phyloP scores from a whole-genome alignment of 2,329 filamentous ascomycete species.

The Penicillium sp. region DNA sequence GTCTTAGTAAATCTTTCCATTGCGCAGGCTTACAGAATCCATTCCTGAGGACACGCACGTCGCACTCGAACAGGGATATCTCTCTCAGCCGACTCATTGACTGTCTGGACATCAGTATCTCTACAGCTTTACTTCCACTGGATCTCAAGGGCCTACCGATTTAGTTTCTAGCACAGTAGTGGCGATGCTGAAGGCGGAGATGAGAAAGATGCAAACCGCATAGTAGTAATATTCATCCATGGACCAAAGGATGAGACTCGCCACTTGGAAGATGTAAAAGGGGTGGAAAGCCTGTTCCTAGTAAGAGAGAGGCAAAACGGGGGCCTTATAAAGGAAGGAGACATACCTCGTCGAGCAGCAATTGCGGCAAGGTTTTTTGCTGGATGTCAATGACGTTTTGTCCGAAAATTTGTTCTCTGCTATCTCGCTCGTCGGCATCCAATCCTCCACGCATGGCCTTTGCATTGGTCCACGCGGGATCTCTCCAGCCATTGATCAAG shows the following conservation, averaged over 20 bases:
- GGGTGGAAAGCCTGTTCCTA: slow-evolving; percentile 76
- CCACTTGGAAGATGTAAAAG: slow-evolving; percentile 97
- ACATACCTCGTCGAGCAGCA: slow-evolving; percentile 81
- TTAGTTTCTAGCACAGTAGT: slow-evolving; percentile 89
- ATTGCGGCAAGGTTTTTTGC: slow-evolving; percentile 78
- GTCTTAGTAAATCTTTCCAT: neutral
- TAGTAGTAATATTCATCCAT: slow-evolving; percentile 98
- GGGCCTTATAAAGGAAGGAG: neutral
- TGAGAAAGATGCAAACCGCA: slow-evolving; percentile 88
- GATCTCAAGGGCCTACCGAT: slow-evolving; percentile 56
- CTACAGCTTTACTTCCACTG: slow-evolving; percentile 1
- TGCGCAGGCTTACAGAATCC: slow-evolving; percentile 72
- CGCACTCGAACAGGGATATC: slow-evolving; percentile 92
- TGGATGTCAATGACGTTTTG: slow-evolving; percentile 89
- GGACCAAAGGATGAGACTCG: slow-evolving; percentile 91
- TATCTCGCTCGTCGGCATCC: slow-evolving; percentile 82
- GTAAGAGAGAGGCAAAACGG: slow-evolving; percentile 12
- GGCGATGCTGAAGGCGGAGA: slow-evolving; percentile 88
- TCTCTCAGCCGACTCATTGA: slow-evolving; percentile 90
- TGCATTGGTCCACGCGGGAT: slow-evolving; percentile 82
- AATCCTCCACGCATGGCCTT: slow-evolving; percentile 74
- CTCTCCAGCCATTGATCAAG: slow-evolving; percentile 88
- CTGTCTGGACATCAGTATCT: slow-evolving; percentile 37
- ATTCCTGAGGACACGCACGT: slow-evolving; percentile 87
- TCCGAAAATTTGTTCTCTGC: slow-evolving; percentile 83